Percentiles rank a stretch among this genome's conserved stretches.
phyloP scores from a whole-genome alignment of 306 rosid genomes.

The Gillenia trifoliata region DNA sequence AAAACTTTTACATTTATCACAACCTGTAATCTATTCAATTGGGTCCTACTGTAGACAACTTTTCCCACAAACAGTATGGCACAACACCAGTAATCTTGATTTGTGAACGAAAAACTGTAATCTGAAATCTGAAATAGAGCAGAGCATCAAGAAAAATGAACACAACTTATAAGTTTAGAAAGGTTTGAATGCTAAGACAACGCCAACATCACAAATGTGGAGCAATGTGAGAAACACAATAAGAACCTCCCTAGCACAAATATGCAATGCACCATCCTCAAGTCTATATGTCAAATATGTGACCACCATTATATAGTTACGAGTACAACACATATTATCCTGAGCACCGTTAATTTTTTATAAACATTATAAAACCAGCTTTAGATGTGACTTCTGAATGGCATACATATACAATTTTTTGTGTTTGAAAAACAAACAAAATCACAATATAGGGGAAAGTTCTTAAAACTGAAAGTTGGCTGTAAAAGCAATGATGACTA shows the following conservation, averaged over 20 bases:
- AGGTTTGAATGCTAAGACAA: not conserved
- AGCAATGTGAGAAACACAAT: too few species aligned
- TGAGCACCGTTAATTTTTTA: not conserved
- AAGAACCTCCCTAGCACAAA: slow-evolving; percentile 1
- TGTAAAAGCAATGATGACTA: not conserved
- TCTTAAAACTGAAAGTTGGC: not conserved
- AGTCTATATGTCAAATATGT: not conserved
- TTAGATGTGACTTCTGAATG: not conserved
- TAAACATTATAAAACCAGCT: not conserved
- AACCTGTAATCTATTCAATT: not conserved
- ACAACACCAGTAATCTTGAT: not conserved
- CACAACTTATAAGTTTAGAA: not conserved
- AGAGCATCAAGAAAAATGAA: not conserved
- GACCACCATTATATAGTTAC: not conserved
- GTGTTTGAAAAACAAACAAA: not conserved
- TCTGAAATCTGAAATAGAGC: not conserved
- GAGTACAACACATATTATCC: not conserved
- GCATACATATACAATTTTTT: not conserved
- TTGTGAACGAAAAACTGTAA: not conserved
- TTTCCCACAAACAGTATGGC: not conserved
- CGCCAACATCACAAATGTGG: too few species aligned
- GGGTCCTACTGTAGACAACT: not conserved
- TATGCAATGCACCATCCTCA: not conserved
- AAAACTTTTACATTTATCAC: too few species aligned
- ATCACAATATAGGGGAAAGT: not conserved